Percentiles rank a stretch among this genome's conserved stretches.
Evolutionary conservation across 805 yeast species (phyloP).

Genomic region (Candida qinlingensis): DNA sequence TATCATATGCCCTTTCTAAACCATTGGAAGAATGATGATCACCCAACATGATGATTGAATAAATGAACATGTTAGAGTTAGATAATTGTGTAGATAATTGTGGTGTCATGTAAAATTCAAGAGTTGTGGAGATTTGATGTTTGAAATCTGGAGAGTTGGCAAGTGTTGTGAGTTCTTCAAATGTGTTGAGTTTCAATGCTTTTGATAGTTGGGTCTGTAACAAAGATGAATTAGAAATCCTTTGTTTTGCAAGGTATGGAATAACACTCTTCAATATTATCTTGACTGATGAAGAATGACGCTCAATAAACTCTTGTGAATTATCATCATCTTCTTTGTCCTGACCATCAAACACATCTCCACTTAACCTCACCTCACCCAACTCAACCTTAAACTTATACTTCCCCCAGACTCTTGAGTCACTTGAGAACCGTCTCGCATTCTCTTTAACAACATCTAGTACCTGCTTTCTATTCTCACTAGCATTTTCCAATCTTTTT

Average conservation of each 20-base stretch:
- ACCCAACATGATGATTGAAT: conserved; percentile 1
- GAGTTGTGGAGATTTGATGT: background rate
- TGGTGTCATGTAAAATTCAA: background rate
- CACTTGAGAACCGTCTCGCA: conserved; percentile 6
- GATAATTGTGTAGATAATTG: background rate
- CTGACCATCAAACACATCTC: no score
- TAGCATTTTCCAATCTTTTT: background rate
- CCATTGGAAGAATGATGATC: background rate
- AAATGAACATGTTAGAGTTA: background rate
- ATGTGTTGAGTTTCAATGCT: background rate
- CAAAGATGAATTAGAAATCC: background rate
- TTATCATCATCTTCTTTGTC: no score
- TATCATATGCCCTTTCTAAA: conserved; percentile 1
- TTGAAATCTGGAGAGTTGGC: background rate
- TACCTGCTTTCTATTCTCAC: background rate
- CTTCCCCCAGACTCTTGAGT: background rate
- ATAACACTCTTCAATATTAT: background rate
- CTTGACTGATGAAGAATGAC: background rate
- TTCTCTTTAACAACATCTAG: background rate
- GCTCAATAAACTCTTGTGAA: no score
- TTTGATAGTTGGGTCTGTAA: no score
- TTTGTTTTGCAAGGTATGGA: background rate
- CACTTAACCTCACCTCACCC: background rate
- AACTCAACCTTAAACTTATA: conserved; percentile 3
- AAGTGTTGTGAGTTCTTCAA: background rate